Evolutionary conservation across 2,329 filamentous ascomycete species (phyloP).

Genomic region (Fusarium papillatum): DNA sequence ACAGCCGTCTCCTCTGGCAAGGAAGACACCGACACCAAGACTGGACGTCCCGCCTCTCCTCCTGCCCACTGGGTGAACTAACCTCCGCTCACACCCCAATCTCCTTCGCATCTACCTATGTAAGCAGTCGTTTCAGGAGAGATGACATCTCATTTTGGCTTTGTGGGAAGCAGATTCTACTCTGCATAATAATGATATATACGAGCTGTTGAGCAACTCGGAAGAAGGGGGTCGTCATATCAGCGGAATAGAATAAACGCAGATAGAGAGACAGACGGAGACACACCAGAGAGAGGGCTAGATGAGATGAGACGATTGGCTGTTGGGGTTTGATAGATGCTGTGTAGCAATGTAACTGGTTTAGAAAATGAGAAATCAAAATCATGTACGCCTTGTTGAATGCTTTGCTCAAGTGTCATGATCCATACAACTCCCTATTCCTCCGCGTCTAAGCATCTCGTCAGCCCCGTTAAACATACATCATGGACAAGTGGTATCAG

Average conservation of each 20-base stretch:
- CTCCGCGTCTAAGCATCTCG: constrained; percentile 2
- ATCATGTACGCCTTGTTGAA: neutral
- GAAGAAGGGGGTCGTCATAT: neutral
- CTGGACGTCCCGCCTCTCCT: constrained; percentile 34
- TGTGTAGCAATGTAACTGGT: constrained; percentile 27
- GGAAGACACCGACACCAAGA: constrained; percentile 27
- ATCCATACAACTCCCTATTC: neutral
- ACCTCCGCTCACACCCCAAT: neutral
- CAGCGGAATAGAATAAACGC: neutral
- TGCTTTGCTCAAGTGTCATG: neutral
- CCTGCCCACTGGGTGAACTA: constrained; percentile 30
- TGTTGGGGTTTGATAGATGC: constrained; percentile 21
- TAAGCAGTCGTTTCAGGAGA: constrained; percentile 18
- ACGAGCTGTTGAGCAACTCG: neutral
- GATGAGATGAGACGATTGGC: constrained; percentile 1
- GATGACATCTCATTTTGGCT: constrained; percentile 22
- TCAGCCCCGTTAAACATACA: constrained; percentile 1
- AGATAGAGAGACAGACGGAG: neutral
- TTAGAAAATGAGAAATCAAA: constrained; percentile 17
- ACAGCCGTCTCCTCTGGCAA: constrained; percentile 40
- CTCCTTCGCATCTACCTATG: constrained; percentile 18
- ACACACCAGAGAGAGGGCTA: neutral
- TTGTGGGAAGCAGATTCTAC: constrained; percentile 12
- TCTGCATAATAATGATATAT: constrained; percentile 17
- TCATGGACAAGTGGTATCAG: constrained; percentile 20